Evolutionary conservation across 1,139 yeast genomes (phyloP).

Genomic region (Suzukiozyma palmioleophila): DNA sequence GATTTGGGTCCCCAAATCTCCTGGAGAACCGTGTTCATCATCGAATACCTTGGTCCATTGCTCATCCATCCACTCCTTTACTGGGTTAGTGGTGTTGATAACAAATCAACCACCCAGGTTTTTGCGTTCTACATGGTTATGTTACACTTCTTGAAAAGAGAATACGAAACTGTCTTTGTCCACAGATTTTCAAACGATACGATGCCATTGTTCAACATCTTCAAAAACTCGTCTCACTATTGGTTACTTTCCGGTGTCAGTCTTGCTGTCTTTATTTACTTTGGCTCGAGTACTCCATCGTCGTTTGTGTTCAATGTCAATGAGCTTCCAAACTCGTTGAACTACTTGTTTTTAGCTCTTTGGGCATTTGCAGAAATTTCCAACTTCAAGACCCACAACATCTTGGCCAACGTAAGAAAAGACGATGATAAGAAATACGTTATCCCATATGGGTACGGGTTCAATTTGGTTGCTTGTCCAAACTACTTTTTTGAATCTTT

Average conservation of each 20-base stretch:
- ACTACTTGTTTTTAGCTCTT: slow-evolving; percentile 31
- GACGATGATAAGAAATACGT: slow-evolving; percentile 33
- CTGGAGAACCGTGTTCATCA: slow-evolving; percentile 82
- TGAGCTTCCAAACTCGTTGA: slow-evolving; percentile 20
- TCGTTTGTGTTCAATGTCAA: slow-evolving; percentile 28
- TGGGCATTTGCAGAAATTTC: slow-evolving; percentile 70
- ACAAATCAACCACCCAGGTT: slow-evolving; percentile 42
- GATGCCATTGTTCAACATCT: slow-evolving; percentile 84
- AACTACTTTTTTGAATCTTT: slow-evolving; percentile 86
- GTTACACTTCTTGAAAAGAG: slow-evolving; percentile 83
- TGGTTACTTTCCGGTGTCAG: slow-evolving; percentile 84
- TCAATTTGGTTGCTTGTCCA: slow-evolving; percentile 56
- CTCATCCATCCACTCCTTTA: slow-evolving; percentile 72
- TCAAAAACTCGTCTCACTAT: slow-evolving; percentile 87
- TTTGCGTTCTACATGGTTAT: slow-evolving; percentile 52
- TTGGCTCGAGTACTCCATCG: slow-evolving; percentile 41
- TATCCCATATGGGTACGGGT: slow-evolving; percentile 46
- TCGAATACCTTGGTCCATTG: slow-evolving; percentile 89
- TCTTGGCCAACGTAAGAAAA: slow-evolving; percentile 53
- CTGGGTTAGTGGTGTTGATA: slow-evolving; percentile 17
- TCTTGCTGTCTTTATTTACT: slow-evolving; percentile 62
- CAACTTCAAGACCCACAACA: slow-evolving; percentile 66
- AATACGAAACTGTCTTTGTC: slow-evolving; percentile 75
- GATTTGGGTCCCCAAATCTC: slow-evolving; percentile 92
- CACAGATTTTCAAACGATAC: slow-evolving; percentile 85